Percentiles rank a stretch among this genome's conserved stretches.
phyloP scores from a whole-genome alignment of 2,329 filamentous ascomycete genomes.

The Dothideomycetidae sp. region DNA sequence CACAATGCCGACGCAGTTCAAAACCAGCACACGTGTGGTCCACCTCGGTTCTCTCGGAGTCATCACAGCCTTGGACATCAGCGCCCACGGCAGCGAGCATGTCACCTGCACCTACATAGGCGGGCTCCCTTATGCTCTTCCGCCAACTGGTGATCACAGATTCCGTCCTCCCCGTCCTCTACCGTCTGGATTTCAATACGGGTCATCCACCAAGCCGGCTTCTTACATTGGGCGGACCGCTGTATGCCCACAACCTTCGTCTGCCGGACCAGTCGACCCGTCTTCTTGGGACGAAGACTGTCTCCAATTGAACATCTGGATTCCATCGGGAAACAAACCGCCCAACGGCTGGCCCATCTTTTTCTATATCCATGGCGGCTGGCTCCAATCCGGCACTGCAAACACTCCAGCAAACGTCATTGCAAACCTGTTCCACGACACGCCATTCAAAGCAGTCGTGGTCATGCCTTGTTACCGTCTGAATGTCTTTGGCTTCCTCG shows the following conservation, averaged over 20 bases:
- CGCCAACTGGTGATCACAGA: constrained; percentile 33
- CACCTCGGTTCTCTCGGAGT: constrained; percentile 33
- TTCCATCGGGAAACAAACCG: constrained; percentile 34
- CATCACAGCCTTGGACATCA: constrained; percentile 36
- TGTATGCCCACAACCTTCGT: constrained; percentile 38
- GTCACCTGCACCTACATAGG: constrained; percentile 39
- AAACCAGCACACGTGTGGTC: constrained; percentile 18
- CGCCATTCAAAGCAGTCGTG: constrained; percentile 35
- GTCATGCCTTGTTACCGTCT: constrained; percentile 44
- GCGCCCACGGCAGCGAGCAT: constrained; percentile 15
- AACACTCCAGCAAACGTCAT: constrained; percentile 30
- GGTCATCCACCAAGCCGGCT: constrained; percentile 34
- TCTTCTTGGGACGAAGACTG: constrained; percentile 38
- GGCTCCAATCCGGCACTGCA: constrained; percentile 41
- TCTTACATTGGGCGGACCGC: constrained; percentile 28
- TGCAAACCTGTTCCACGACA: constrained; percentile 35
- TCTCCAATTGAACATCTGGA: constrained; percentile 42
- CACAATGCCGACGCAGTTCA: constrained; percentile 7
- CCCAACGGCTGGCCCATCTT: constrained; percentile 41
- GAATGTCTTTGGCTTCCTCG: constrained; percentile 43
- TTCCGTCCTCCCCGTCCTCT: constrained; percentile 37
- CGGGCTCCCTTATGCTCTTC: constrained; percentile 41
- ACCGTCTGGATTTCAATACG: constrained; percentile 37
- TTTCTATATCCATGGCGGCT: constrained; percentile 44
- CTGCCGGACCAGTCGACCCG: constrained; percentile 12